Evolutionary conservation across 2,329 filamentous ascomycete species (phyloP).

Genomic region (Hymenoscyphus fraxineus): DNA sequence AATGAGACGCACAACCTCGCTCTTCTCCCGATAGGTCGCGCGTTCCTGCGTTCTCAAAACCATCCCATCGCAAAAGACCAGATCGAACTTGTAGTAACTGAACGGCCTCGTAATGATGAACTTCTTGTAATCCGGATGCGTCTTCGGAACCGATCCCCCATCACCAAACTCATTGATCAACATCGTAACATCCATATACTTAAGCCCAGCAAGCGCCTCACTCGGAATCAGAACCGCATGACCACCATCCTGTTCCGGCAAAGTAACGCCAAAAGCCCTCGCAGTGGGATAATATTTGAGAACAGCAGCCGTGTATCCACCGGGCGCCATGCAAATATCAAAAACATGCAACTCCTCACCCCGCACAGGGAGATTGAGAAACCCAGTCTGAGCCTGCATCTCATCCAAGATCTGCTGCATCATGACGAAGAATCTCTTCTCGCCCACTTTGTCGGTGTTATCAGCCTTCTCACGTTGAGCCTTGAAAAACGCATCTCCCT

Average conservation of each 20-base stretch:
- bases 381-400: conserved; percentile 34
- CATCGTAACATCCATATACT: conserved; percentile 23
- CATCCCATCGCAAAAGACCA: conserved; percentile 30
- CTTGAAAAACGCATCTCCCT: conserved; percentile 43
- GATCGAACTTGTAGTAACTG: conserved; percentile 24
- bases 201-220: conserved; percentile 7
- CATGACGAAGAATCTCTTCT: conserved; percentile 38
- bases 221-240: conserved; percentile 22
- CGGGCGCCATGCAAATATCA: conserved; percentile 30
- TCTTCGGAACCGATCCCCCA: conserved; percentile 14
- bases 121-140: conserved; percentile 16
- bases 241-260: conserved; percentile 21
- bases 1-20: conserved; percentile 20
- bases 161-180: conserved; percentile 19
- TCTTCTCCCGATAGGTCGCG: conserved; percentile 17
- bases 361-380: conserved; percentile 6
- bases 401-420: conserved; percentile 44
- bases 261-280: conserved; percentile 19
- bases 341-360: conserved; percentile 20
- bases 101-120: conserved; percentile 22
- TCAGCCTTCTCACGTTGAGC: conserved; percentile 40
- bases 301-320: conserved; percentile 14
- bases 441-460: conserved; percentile 24
- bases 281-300: conserved; percentile 10
- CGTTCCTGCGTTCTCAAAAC: conserved; percentile 29